phyloP scores from a whole-genome alignment of 176 grass and related monocot species.

The Pontederia crassipes region DNA sequence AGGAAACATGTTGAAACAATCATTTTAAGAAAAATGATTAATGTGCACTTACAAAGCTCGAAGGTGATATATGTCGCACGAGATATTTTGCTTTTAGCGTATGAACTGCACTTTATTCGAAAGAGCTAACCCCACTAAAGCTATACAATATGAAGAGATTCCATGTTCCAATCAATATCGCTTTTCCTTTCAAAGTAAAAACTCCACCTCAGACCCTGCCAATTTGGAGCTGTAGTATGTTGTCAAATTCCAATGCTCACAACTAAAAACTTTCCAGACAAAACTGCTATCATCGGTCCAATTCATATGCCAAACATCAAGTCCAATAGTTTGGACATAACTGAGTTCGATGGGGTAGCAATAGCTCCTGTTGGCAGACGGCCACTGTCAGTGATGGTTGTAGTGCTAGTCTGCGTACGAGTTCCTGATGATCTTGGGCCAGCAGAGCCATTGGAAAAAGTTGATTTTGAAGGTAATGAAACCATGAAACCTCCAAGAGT shows the following conservation, averaged over 20 bases:
- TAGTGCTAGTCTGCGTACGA: conserved; percentile 8
- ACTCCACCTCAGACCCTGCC: no score
- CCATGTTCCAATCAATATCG: no score
- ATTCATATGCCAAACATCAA: conserved; percentile 80
- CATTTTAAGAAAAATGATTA: no score
- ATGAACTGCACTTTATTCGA: no score
- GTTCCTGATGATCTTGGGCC: conserved; percentile 12
- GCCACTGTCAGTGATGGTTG: conserved; percentile 25
- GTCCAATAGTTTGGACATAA: conserved; percentile 70
- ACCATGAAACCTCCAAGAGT: conserved; percentile 19
- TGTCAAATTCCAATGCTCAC: neutral
- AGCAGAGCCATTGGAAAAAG: conserved; percentile 23
- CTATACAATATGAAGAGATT: no score
- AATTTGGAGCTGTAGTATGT: neutral
- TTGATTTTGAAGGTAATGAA: conserved; percentile 31
- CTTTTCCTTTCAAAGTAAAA: no score
- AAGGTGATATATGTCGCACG: no score
- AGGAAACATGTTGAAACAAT: no score
- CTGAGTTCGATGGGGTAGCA: conserved; percentile 56
- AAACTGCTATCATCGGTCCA: neutral
- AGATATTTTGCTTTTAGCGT: no score
- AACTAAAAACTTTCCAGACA: neutral
- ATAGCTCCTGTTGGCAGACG: conserved; percentile 32
- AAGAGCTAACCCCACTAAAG: no score
- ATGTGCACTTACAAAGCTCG: no score